Evolutionary conservation across 2,329 filamentous ascomycete species (phyloP), one percentile per base, ranked within the genome.

Genomic region (Aspergillus sp.): DNA sequence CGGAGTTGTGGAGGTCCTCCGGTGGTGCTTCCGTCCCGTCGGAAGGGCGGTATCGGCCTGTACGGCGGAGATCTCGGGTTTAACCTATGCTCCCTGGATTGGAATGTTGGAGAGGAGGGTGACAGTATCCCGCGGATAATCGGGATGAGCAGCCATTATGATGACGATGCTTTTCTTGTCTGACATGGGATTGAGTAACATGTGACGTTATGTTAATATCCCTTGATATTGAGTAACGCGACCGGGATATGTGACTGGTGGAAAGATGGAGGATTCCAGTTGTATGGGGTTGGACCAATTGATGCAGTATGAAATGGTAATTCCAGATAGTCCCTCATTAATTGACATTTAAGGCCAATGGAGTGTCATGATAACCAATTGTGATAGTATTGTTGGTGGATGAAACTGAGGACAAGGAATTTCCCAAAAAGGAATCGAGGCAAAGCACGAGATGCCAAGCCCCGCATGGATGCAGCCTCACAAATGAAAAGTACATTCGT

Each of bases 21-120:
- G 38, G 52, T 30, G 19, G 53, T 55, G 23, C 25, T 55, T 47
- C 53, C 53, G 53, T 55, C 53, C 53, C 53, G 53, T 32, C 53
- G 53, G 53, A 47, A 30, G 39, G 47, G 47, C 47, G 47, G 47
- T 50, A 50, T 50, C 47, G 47, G 47, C 47, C 6, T 23, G 21
- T n/a, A 19, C n/a, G n/a, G 39, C 45, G 45, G 45, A 23, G 45
- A 28, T 7, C 13, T 15, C 45, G 45, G 13, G 13, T 13, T 28
- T 12, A 28, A 7, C 6, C 12, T 12, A 36, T 36, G 2, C 12
- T 6, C 4, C 32, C 32, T 13, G 12, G 12, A 36, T 6, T 36
- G 32, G 32, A 36, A 36, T 36, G 32, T 4, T 36, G 2, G 32
- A 36, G 4, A 0, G 32, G 12, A 36, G 12, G 32, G 4, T 32